Evolutionary conservation across 2,329 filamentous ascomycete species (phyloP).

Genomic region (Phaeosphaeria sp.): DNA sequence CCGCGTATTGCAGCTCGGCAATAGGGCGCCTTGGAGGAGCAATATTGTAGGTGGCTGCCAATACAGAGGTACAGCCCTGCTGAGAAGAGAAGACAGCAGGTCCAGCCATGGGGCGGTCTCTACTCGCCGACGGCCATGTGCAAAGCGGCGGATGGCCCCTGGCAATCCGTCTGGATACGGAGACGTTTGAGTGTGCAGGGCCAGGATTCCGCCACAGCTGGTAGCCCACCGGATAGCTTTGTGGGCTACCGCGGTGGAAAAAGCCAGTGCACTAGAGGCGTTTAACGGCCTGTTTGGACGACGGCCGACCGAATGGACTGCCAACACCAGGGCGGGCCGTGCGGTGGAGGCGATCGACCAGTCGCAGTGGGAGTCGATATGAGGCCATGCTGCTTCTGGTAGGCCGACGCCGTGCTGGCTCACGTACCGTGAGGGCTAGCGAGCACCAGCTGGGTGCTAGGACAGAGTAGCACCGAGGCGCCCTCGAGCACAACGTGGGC

Average conservation of each 20-base stretch:
- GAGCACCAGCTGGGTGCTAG: conserved; percentile 11
- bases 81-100: conserved; percentile 18
- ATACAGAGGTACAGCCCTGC: conserved; percentile 13
- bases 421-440: conserved; percentile 6
- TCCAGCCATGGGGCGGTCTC: conserved; percentile 29
- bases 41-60: background rate
- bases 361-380: conserved; percentile 16
- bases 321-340: conserved; percentile 31
- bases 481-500: background rate
- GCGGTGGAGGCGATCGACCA: conserved; percentile 34
- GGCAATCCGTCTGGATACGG: conserved; percentile 26
- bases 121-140: conserved; percentile 21
- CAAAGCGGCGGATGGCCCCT: conserved; percentile 15
- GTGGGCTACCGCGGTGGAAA: conserved; percentile 4
- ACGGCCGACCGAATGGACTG: conserved; percentile 28
- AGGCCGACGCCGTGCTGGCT: conserved; percentile 15
- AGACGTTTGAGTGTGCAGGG: conserved; percentile 41
- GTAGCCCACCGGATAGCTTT: conserved; percentile 20
- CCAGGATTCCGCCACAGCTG: conserved; percentile 34
- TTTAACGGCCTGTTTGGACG: conserved; percentile 33
- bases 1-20: background rate
- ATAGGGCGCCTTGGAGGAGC: conserved; percentile 2
- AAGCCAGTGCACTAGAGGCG: conserved; percentile 10
- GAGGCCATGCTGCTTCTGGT: conserved; percentile 18
- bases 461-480: conserved; percentile 2